Percentiles rank a stretch among this genome's conserved stretches.
Conservation (phyloP, 768 basidiomycete genomes). For the Lentinula boryana region DNA sequence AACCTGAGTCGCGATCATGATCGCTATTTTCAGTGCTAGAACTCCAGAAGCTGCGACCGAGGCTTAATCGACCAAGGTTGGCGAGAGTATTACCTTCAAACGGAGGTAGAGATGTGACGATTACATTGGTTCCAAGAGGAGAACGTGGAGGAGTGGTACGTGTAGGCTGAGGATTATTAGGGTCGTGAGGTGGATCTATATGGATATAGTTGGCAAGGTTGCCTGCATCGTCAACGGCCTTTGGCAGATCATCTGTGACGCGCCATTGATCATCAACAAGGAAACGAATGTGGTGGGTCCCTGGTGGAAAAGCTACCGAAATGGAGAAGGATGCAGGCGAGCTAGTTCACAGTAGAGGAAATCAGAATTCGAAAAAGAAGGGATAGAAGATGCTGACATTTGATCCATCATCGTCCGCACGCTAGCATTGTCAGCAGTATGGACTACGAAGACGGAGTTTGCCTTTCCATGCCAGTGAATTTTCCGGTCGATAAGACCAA, state of each 20-base stretch:
- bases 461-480: constrained; percentile 66
- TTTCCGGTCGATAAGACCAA: constrained; percentile 16
- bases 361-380: constrained; percentile 4
- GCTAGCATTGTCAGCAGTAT: constrained; percentile 72
- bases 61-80: neutral
- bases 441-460: constrained; percentile 55
- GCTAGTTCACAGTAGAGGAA: neutral
- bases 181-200: neutral
- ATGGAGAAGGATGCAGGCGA: constrained; percentile 21
- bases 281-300: constrained; percentile 93
- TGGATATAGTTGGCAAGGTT: constrained; percentile 89
- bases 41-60: constrained; percentile 3
- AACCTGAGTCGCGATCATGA: neutral
- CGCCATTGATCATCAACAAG: constrained; percentile 89
- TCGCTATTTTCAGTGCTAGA: constrained; percentile 1
- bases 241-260: constrained; percentile 67
- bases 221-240: constrained; percentile 91
- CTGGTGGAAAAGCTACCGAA: constrained; percentile 60
- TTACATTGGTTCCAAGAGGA: neutral
- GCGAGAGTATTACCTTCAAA: neutral
- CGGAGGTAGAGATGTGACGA: neutral
- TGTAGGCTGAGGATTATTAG: neutral
- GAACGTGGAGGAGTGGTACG: neutral
- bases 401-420: constrained; percentile 61
- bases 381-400: constrained; percentile 40